Percentiles rank a stretch among this genome's conserved stretches.
Conservation (phyloP, 805 yeast species). For the Wickerhamomyces ciferrii region DNA sequence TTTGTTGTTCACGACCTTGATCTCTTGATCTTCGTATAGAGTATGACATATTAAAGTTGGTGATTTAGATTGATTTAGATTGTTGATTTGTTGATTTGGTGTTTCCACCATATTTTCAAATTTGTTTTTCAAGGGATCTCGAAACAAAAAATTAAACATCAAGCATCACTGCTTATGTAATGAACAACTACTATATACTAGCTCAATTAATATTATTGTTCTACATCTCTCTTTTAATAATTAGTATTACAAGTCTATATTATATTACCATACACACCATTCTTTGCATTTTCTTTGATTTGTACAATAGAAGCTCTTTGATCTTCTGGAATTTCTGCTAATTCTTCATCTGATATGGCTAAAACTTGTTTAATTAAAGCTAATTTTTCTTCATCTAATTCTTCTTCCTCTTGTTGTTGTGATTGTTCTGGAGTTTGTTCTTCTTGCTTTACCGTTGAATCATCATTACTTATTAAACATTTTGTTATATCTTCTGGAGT, state of each 20-base stretch:
- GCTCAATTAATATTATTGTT: too few species aligned
- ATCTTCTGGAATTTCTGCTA: conserved; percentile 42
- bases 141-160: not conserved
- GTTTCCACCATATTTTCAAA: too few species aligned
- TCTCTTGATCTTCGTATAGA: not conserved
- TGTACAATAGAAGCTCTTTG: conserved; percentile 30
- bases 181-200: too few species aligned
- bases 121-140: too few species aligned
- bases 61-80: not conserved
- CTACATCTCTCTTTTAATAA: too few species aligned
- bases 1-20: not conserved
- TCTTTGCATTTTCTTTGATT: conserved; percentile 22
- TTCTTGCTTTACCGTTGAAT: not conserved
- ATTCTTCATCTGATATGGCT: conserved; percentile 45
- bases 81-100: too few species aligned
- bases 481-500: conserved; percentile 26
- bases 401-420: conserved; percentile 1
- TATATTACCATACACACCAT: conserved; percentile 21
- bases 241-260: not conserved
- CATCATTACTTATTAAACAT: conserved; percentile 23
- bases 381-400: conserved; percentile 32
- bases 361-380: conserved; percentile 47
- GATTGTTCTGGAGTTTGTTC: not conserved
- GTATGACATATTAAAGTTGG: conserved; percentile 8
- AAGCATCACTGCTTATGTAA: not conserved